These are phyloP conservation scores for Penicillium expansum DNA, from an alignment of 2,329 filamentous ascomycete species.

Conservation along the genomic window DNA sequence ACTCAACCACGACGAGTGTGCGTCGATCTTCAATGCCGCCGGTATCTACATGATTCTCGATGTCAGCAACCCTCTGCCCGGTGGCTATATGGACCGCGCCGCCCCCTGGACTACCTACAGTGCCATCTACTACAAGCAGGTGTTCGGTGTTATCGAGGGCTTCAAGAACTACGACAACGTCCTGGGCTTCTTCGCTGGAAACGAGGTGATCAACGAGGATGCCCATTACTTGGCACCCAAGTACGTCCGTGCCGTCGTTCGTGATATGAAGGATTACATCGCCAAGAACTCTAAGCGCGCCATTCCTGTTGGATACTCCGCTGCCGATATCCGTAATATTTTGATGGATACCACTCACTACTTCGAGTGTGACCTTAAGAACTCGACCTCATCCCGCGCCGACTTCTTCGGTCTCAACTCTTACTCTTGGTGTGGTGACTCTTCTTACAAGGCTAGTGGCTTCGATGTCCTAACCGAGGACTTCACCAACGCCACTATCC, in stretches of 20 bases:
- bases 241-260: slow-evolving; percentile 62
- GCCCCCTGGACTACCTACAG: slow-evolving; percentile 57
- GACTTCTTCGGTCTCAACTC: slow-evolving; percentile 68
- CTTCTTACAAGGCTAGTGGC: slow-evolving; percentile 53
- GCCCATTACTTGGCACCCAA: slow-evolving; percentile 54
- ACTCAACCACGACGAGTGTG: slow-evolving; percentile 60
- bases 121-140: slow-evolving; percentile 54
- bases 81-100: slow-evolving; percentile 56
- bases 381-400: slow-evolving; percentile 52
- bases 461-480: slow-evolving; percentile 58
- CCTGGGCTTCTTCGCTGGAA: slow-evolving; percentile 65
- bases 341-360: slow-evolving; percentile 61
- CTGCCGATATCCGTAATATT: slow-evolving; percentile 62
- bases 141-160: slow-evolving; percentile 63
- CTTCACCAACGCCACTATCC: slow-evolving; percentile 58
- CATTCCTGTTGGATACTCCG: slow-evolving; percentile 68
- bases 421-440: slow-evolving; percentile 66
- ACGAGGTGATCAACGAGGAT: slow-evolving; percentile 66
- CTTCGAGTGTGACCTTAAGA: slow-evolving; percentile 55
- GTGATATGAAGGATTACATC: slow-evolving; percentile 69
- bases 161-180: slow-evolving; percentile 67
- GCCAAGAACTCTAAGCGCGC: slow-evolving; percentile 54
- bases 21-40: slow-evolving; percentile 63
- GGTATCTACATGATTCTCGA: slow-evolving; percentile 67
- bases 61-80: slow-evolving; percentile 60